A percentile compares a stretch with the other conserved stretches of the same genome.
These are phyloP conservation scores for Petrea volubilis DNA, from an alignment of 257 asterid species.

Conservation along the genomic window DNA sequence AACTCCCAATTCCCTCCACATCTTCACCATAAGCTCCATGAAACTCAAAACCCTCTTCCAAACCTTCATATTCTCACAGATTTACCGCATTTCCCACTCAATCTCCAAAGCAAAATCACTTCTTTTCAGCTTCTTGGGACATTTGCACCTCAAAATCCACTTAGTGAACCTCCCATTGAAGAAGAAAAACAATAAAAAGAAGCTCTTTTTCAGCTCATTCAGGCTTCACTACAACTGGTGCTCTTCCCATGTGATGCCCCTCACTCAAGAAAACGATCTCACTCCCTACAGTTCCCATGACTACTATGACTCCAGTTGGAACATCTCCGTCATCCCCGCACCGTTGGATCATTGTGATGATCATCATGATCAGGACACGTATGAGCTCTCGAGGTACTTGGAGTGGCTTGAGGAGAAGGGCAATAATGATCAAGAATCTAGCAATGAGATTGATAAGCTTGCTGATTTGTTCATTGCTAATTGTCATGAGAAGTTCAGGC, in stretches of 20 bases:
- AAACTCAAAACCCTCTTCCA: constrained; percentile 52
- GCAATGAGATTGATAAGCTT: constrained; percentile 70
- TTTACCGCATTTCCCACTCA: constrained; percentile 39
- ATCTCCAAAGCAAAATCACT: constrained; percentile 52
- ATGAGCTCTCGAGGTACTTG: constrained; percentile 60
- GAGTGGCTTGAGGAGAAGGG: constrained; percentile 82
- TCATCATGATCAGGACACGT: background rate
- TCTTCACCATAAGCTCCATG: constrained; percentile 49
- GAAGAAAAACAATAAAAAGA: constrained; percentile 38
- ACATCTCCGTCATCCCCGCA: constrained; percentile 28
- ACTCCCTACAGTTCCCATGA: constrained; percentile 17
- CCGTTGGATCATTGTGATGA: constrained; percentile 19
- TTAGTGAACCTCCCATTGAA: constrained; percentile 35
- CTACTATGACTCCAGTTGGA: constrained; percentile 64
- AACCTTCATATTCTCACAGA: constrained; percentile 52
- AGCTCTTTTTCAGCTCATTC: constrained; percentile 67
- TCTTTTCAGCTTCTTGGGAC: constrained; percentile 43
- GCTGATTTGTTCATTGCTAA: constrained; percentile 90
- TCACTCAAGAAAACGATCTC: constrained; percentile 23
- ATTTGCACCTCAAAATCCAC: constrained; percentile 37
- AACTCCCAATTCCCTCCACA: constrained; percentile 27
- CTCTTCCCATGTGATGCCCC: constrained; percentile 66
- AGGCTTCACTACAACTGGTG: constrained; percentile 92
- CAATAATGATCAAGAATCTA: background rate
- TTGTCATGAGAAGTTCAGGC: constrained; percentile 83